phyloP scores from a whole-genome alignment of 176 grass and related monocot species.

The Phoenix dactylifera region DNA sequence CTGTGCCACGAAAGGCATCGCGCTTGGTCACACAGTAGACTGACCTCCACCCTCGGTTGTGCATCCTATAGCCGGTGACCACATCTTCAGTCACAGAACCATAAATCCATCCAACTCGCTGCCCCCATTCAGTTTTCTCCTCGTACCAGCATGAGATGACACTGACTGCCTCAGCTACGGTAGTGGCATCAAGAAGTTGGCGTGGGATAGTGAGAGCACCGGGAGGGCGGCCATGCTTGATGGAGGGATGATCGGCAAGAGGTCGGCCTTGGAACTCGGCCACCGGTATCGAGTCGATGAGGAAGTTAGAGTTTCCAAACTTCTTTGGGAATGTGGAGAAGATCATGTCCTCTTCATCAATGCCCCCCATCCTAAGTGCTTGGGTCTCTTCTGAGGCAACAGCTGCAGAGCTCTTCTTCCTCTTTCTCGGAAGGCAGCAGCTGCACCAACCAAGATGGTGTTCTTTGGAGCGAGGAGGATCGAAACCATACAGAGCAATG shows the following conservation, averaged over 20 bases:
- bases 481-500: conserved; percentile 90
- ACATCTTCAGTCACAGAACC: conserved; percentile 95
- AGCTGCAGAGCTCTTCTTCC: conserved; percentile 30
- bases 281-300: conserved; percentile 85
- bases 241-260: conserved; percentile 79
- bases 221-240: conserved; percentile 79
- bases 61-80: conserved; percentile 97
- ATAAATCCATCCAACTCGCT: conserved; percentile 88
- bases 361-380: conserved; percentile 77
- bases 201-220: conserved; percentile 80
- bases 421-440: conserved; percentile 54
- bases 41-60: conserved; percentile 93
- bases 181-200: conserved; percentile 75
- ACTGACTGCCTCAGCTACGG: conserved; percentile 87
- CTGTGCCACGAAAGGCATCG: conserved; percentile 87
- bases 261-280: conserved; percentile 94
- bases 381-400: conserved; percentile 60
- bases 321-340: conserved; percentile 75
- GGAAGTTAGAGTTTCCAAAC: conserved; percentile 89
- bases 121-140: conserved; percentile 98
- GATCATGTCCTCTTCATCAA: conserved; percentile 71
- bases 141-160: conserved; percentile 98
- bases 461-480: conserved; percentile 76
- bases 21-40: conserved; percentile 94
- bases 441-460: conserved; percentile 48